Percentiles rank a stretch among this genome's conserved stretches.
Conservation (phyloP, 2,329 filamentous ascomycete genomes). For the Phaeosphaeriaceae sp. region DNA sequence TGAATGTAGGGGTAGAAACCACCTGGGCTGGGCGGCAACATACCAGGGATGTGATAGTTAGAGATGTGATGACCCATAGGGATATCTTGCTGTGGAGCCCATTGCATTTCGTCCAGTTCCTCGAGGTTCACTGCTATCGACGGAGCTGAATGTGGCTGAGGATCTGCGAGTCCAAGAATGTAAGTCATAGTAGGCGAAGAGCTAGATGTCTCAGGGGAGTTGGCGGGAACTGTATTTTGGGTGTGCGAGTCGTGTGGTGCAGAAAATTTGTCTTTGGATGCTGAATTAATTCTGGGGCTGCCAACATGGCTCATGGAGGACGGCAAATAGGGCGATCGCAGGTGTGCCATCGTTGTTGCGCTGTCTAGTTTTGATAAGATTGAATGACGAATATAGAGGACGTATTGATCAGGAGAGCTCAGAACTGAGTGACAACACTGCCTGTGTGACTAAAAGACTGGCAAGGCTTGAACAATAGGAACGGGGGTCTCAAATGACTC, state of each 20-base stretch:
- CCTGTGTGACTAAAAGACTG: slow-evolving; percentile 38
- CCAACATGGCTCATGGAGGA: slow-evolving; percentile 27
- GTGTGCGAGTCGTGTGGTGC: slow-evolving; percentile 21
- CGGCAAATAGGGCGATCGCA: slow-evolving; percentile 34
- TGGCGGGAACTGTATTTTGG: slow-evolving; percentile 18
- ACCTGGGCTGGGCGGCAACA: slow-evolving; percentile 12
- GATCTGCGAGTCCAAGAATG: slow-evolving; percentile 13
- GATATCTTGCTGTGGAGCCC: slow-evolving; percentile 24
- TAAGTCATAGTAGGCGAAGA: slow-evolving; percentile 22
- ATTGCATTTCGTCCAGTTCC: slow-evolving; percentile 25
- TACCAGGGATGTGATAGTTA: slow-evolving; percentile 16
- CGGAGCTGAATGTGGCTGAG: slow-evolving; percentile 3
- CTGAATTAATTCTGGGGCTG: slow-evolving; percentile 20
- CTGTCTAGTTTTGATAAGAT: slow-evolving; percentile 31
- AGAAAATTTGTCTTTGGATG: slow-evolving; percentile 25
- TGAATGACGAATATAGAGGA: slow-evolving; percentile 13
- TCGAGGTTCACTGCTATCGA: slow-evolving; percentile 22
- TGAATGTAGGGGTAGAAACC: slow-evolving; percentile 23
- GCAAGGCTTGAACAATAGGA: slow-evolving; percentile 15
- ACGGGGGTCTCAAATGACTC: slow-evolving; percentile 24
- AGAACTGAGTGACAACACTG: slow-evolving; percentile 35
- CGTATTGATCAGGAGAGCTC: slow-evolving; percentile 24
- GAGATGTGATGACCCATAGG: slow-evolving; percentile 12
- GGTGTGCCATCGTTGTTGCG: slow-evolving; percentile 40
- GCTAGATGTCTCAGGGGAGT: slow-evolving; percentile 15